These are phyloP conservation scores for Ganoderma leucocontextum DNA, from an alignment of 1,284 basidiomycete genomes.

Conservation along the genomic window DNA sequence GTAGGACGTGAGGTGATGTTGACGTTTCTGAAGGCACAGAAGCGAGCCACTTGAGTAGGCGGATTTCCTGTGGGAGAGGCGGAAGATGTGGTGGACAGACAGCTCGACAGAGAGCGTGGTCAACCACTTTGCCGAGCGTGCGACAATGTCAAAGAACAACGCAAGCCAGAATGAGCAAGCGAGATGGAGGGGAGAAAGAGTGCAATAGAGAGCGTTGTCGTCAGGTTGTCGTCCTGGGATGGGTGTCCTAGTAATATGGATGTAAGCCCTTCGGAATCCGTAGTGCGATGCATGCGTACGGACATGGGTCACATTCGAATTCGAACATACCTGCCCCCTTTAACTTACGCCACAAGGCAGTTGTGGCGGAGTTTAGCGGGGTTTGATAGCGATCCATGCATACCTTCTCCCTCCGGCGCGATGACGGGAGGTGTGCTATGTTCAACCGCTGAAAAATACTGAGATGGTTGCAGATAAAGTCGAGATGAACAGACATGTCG, in stretches of 20 bases:
- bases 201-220: background rate
- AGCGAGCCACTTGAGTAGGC: background rate
- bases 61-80: background rate
- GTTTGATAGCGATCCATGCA: background rate
- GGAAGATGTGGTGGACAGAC: background rate
- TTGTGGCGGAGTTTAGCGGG: constrained; percentile 3
- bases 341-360: background rate
- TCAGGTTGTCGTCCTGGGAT: background rate
- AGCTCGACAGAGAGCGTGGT: background rate
- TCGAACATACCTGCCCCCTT: background rate
- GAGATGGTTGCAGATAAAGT: background rate
- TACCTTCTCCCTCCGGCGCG: too few species aligned
- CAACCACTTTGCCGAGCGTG: constrained; percentile 4
- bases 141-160: constrained; percentile 7
- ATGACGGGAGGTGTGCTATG: background rate
- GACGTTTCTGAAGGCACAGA: background rate
- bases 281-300: background rate
- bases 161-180: constrained; percentile 4
- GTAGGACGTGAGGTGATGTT: background rate
- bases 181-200: background rate
- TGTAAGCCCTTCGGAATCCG: background rate
- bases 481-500: too few species aligned
- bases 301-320: constrained; percentile 1
- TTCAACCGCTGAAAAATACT: background rate
- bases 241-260: background rate